Evolutionary conservation across 2,329 filamentous ascomycete species (phyloP).

Genomic region (Ceratocystis cacaofunesta): DNA sequence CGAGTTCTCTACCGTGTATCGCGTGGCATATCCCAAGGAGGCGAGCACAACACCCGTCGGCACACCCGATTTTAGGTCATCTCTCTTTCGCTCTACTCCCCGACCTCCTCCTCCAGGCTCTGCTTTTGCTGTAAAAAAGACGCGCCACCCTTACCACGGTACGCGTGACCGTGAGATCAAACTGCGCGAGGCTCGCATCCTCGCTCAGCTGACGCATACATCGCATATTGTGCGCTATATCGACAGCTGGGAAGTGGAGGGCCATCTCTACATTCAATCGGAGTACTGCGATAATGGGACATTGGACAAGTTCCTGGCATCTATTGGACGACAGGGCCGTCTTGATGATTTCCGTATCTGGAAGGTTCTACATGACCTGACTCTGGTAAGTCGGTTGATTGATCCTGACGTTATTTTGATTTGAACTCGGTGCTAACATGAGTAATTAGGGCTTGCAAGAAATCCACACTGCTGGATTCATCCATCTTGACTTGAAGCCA

Average conservation of each 20-base stretch:
- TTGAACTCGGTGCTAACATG: no score
- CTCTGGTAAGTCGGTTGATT: conserved; percentile 46
- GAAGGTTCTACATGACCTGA: conserved; percentile 85
- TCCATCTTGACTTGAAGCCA: conserved; percentile 74
- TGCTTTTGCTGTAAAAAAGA: conserved; percentile 89
- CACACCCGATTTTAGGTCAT: conserved; percentile 22
- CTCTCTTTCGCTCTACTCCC: conserved; percentile 33
- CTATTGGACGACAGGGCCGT: conserved; percentile 67
- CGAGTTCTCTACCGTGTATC: conserved; percentile 87
- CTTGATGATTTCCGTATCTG: conserved; percentile 96
- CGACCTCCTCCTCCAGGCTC: conserved; percentile 39
- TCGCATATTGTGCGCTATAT: conserved; percentile 77
- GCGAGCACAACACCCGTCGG: conserved; percentile 13
- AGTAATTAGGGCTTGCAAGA: conserved; percentile 60
- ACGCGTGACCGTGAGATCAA: conserved; percentile 67
- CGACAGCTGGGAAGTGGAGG: conserved; percentile 75
- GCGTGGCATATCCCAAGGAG: conserved; percentile 40
- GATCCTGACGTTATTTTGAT: neutral
- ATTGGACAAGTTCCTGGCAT: conserved; percentile 69
- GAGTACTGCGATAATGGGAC: conserved; percentile 94
- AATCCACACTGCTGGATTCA: conserved; percentile 76
- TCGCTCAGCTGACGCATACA: conserved; percentile 60
- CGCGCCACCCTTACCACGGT: conserved; percentile 64
- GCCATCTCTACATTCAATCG: conserved; percentile 88
- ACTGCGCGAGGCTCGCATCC: conserved; percentile 66